Evolutionary conservation across 1,284 basidiomycete species (phyloP).

Genomic region (Ganoderma sinense): DNA sequence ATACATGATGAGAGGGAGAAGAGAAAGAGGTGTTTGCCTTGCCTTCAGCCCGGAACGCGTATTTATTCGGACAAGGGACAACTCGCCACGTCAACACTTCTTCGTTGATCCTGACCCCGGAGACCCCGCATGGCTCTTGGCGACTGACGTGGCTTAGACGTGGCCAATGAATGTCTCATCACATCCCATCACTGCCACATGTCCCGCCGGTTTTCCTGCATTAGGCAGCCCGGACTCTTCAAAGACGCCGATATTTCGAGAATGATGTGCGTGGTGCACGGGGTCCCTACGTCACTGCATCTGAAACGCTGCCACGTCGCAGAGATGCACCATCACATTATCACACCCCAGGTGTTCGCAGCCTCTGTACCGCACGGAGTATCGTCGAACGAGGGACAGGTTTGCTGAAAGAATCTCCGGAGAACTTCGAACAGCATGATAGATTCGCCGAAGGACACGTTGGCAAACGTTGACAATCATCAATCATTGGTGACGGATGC

Average conservation of each 20-base stretch:
- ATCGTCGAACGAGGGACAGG: constrained; percentile 14
- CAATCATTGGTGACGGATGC: neutral
- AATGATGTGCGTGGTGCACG: constrained; percentile 15
- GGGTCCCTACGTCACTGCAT: constrained; percentile 16
- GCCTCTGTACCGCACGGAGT: constrained; percentile 24
- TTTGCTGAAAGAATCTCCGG: constrained; percentile 17
- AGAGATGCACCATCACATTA: constrained; percentile 16
- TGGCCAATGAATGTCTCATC: neutral
- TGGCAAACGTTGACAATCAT: neutral
- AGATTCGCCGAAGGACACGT: constrained; percentile 2
- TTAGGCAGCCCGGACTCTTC: neutral
- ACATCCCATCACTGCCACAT: neutral
- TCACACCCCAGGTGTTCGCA: constrained; percentile 9
- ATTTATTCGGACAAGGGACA: constrained; percentile 19
- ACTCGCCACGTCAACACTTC: constrained; percentile 34
- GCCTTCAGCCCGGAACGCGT: constrained; percentile 19
- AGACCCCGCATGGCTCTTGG: constrained; percentile 10
- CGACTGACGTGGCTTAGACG: constrained; percentile 23
- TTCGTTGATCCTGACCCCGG: constrained; percentile 20
- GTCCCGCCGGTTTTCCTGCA: too few relatives aligned
- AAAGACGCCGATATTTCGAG: constrained; percentile 28
- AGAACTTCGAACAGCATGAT: constrained; percentile 2
- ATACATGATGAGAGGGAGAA: constrained; percentile 44
- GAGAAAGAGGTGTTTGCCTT: constrained; percentile 23
- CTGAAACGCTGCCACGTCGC: constrained; percentile 28